Evolutionary conservation across 1,139 yeast genomes (phyloP).

Genomic region (Hemisphaericaspora xylofermentans): DNA sequence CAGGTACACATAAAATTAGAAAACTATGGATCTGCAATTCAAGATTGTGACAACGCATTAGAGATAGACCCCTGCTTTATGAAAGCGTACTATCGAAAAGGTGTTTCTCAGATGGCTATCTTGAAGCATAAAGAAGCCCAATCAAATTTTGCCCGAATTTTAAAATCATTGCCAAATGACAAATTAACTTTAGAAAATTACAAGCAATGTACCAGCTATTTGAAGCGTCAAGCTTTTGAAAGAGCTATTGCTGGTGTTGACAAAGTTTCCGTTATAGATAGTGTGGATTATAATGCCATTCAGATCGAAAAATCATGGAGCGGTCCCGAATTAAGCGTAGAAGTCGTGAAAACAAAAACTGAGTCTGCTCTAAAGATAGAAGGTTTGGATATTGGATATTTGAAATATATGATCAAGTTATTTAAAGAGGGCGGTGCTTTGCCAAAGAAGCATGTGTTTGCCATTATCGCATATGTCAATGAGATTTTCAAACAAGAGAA

Average conservation of each 20-base stretch:
- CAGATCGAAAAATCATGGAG: conserved; percentile 58
- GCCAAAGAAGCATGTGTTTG: conserved; percentile 81
- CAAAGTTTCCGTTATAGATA: conserved; percentile 35
- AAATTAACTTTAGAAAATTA: conserved; percentile 62
- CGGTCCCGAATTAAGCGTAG: conserved; percentile 59
- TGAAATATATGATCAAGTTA: conserved; percentile 61
- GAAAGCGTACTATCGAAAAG: conserved; percentile 83
- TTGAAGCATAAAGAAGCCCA: conserved; percentile 75
- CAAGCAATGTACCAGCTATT: conserved; percentile 62
- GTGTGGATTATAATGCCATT: conserved; percentile 50
- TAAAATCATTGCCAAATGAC: conserved; percentile 68
- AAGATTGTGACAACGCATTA: conserved; percentile 74
- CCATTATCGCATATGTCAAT: conserved; percentile 74
- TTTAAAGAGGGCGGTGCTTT: conserved; percentile 74
- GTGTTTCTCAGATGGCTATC: conserved; percentile 77
- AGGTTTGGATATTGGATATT: conserved; percentile 49
- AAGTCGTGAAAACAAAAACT: conserved; percentile 20
- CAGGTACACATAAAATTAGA: conserved; percentile 86
- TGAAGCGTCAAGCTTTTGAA: conserved; percentile 79
- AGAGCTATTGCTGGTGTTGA: conserved; percentile 76
- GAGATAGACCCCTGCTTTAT: conserved; percentile 63
- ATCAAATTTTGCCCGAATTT: conserved; percentile 64
- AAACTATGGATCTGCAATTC: conserved; percentile 79
- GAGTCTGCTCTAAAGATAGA: conserved; percentile 25
- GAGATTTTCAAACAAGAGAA: conserved; percentile 64